Evolutionary conservation across 805 yeast genomes (phyloP).

Genomic region (Debaryomyces hansenii): DNA sequence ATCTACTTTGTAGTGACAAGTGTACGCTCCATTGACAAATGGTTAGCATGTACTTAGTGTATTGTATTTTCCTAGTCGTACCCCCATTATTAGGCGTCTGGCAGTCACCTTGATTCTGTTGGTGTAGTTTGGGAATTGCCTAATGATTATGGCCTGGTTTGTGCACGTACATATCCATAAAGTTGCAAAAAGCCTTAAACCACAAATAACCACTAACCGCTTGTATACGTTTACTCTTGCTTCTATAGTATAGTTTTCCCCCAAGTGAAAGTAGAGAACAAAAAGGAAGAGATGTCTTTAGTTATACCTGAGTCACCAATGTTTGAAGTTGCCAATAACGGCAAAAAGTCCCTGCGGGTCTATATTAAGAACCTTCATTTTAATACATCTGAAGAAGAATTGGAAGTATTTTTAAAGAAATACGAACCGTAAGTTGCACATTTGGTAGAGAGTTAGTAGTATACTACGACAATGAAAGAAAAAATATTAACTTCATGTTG

Average conservation of each 20-base stretch:
- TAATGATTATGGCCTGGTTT: too few species aligned
- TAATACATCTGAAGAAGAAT: slow-evolving; percentile 52
- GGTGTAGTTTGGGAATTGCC: too few species aligned
- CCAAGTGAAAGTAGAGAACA: not conserved
- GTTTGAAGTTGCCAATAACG: slow-evolving; percentile 1
- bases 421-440: slow-evolving; percentile 45
- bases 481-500: not conserved
- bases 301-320: not conserved
- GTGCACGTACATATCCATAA: not conserved
- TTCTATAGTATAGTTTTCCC: too few species aligned
- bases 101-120: too few species aligned
- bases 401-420: slow-evolving; percentile 43
- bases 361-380: slow-evolving; percentile 56
- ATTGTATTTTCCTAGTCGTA: too few species aligned
- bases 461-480: not conserved
- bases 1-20: too few species aligned
- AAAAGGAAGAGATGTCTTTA: not conserved
- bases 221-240: not conserved
- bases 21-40: too few species aligned
- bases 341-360: slow-evolving; percentile 31
- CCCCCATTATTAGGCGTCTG: too few species aligned
- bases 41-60: too few species aligned
- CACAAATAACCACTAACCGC: not conserved
- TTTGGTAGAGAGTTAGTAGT: not conserved
- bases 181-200: not conserved